These are phyloP conservation scores for Pseudonitzschia multiseries DNA, from an alignment of 108 stramenopile species.

Conservation along the genomic window DNA sequence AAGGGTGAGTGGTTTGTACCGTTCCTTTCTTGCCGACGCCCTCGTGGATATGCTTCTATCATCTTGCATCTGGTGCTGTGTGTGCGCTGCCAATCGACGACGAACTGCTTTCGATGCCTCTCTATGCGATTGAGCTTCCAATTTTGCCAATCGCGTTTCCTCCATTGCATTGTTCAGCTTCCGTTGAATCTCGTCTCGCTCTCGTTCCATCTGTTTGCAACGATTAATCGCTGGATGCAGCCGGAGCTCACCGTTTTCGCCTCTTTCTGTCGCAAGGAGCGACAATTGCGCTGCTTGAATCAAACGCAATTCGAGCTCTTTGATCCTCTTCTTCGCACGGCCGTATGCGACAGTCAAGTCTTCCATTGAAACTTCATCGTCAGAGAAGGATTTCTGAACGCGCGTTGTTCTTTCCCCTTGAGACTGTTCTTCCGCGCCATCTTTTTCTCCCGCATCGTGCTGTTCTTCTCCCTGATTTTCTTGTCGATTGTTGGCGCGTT, in stretches of 20 bases:
- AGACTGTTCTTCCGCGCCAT: too few species aligned
- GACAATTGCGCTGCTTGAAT: not conserved
- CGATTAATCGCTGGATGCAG: not conserved
- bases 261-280: not conserved
- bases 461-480: not conserved
- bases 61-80: not conserved
- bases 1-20: constrained; percentile 2
- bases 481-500: not conserved
- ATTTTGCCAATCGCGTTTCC: not conserved
- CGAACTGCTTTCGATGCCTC: constrained; percentile 4
- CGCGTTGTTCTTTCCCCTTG: not conserved
- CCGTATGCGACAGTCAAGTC: not conserved
- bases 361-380: constrained; percentile 7
- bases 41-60: not conserved
- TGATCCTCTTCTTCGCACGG: not conserved
- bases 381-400: not conserved
- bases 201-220: constrained; percentile 2
- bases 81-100: not conserved
- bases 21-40: constrained; percentile 2
- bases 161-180: not conserved
- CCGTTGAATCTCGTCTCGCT: not conserved
- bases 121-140: not conserved
- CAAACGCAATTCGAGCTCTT: not conserved
- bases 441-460: not conserved
- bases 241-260: not conserved